Evolutionary conservation across 495 filamentous ascomycete genomes (phyloP).

Genomic region (Penicillium robsamsonii): DNA sequence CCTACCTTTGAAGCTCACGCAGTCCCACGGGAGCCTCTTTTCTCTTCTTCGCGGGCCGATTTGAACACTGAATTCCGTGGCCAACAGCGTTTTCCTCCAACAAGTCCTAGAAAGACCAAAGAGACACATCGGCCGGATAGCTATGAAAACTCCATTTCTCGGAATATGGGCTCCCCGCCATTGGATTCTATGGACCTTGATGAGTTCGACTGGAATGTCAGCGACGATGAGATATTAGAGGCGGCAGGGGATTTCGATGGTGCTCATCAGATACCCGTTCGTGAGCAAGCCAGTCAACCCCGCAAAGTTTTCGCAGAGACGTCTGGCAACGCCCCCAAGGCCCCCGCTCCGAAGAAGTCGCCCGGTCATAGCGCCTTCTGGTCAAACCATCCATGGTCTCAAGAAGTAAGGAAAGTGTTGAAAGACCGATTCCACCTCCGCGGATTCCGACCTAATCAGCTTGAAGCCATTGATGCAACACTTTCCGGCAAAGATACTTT

Average conservation of each 20-base stretch:
- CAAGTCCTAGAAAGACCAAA: constrained; percentile 11
- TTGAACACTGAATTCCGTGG: constrained; percentile 1
- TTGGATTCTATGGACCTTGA: constrained; percentile 40
- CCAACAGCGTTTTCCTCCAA: constrained; percentile 9
- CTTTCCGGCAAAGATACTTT: constrained; percentile 84
- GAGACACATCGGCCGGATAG: constrained; percentile 10
- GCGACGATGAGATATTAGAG: constrained; percentile 70
- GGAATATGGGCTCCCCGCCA: constrained; percentile 47
- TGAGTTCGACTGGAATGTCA: constrained; percentile 63
- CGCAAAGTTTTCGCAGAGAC: constrained; percentile 55
- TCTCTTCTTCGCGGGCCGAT: constrained; percentile 4
- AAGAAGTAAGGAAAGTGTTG: constrained; percentile 74
- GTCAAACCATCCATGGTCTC: constrained; percentile 69
- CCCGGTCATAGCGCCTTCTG: constrained; percentile 37
- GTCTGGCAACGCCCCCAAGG: constrained; percentile 47
- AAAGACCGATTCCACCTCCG: constrained; percentile 77
- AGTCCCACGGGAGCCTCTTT: neutral
- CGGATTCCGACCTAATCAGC: constrained; percentile 86
- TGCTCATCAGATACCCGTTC: constrained; percentile 29
- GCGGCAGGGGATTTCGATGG: constrained; percentile 57
- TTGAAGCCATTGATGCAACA: constrained; percentile 94
- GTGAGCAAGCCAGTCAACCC: constrained; percentile 25
- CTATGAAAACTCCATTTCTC: constrained; percentile 41
- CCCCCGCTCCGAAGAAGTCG: constrained; percentile 34
- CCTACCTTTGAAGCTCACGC: neutral